A percentile compares a stretch with the other conserved stretches of the same genome.
Conservation (phyloP, 305 asterid species). For the Fraxinus paxiana region DNA sequence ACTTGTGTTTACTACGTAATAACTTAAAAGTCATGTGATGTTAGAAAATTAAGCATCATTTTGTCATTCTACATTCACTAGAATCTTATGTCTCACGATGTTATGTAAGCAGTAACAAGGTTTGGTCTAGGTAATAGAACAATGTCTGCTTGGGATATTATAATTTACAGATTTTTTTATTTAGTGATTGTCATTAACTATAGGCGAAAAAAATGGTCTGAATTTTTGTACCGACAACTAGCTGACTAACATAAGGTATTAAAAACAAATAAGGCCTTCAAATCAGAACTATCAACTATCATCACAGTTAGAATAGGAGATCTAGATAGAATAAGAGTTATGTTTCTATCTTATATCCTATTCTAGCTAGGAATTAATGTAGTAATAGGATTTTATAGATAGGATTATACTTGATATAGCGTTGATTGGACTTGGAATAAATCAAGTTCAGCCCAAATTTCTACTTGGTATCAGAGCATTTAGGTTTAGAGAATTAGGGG, state of each 20-base stretch:
- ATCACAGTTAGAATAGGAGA: background rate
- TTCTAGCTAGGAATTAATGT: background rate
- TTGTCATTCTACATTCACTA: background rate
- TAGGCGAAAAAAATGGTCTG: background rate
- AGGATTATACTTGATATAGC: background rate
- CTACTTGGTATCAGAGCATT: background rate
- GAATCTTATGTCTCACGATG: background rate
- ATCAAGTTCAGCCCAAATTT: background rate
- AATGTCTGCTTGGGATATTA: background rate
- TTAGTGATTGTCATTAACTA: background rate
- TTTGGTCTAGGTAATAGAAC: background rate
- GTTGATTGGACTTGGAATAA: background rate
- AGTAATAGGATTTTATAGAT: background rate
- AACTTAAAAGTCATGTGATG: background rate
- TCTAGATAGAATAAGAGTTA: background rate
- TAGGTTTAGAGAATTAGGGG: background rate
- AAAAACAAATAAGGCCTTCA: background rate
- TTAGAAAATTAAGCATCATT: background rate
- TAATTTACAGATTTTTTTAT: background rate
- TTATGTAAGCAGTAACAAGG: background rate
- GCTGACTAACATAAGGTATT: background rate
- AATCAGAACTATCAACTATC: background rate
- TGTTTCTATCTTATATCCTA: background rate
- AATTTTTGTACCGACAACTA: background rate
- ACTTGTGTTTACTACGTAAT: background rate